Evolutionary conservation across 352 stramenopile genomes (phyloP).

Genomic region (Phytophthora syringae): DNA sequence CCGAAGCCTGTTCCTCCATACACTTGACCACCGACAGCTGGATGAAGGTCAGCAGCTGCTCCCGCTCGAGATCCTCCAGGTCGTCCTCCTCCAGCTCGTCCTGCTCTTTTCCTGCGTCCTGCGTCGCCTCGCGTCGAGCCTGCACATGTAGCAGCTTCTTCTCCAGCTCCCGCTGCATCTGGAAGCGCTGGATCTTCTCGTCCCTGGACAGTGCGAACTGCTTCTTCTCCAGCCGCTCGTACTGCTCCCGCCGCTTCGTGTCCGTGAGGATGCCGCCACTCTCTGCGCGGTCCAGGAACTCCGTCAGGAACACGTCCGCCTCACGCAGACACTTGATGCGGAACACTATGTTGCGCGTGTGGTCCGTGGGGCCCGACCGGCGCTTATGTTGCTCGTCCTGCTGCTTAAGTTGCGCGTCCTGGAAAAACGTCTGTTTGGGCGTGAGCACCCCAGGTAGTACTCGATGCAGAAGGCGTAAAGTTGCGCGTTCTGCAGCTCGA

Average conservation of each 20-base stretch:
- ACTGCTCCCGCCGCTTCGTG: conserved; percentile 77
- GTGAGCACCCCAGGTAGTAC: conserved; percentile 82
- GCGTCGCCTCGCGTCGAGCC: conserved; percentile 46
- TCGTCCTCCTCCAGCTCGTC: conserved; percentile 56
- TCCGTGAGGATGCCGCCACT: conserved; percentile 62
- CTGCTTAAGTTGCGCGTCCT: not conserved
- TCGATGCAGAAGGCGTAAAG: conserved; percentile 85
- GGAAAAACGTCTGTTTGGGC: conserved; percentile 80
- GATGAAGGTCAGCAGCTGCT: conserved; percentile 85
- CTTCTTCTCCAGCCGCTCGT: conserved; percentile 76
- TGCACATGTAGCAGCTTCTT: conserved; percentile 68
- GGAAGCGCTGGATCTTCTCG: conserved; percentile 85
- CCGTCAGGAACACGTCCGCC: conserved; percentile 76
- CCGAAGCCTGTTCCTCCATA: conserved; percentile 77
- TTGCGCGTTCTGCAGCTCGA: conserved; percentile 83
- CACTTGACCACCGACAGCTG: conserved; percentile 76
- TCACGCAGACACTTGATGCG: conserved; percentile 75
- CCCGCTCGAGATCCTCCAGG: conserved; percentile 76
- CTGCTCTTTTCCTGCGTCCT: conserved; percentile 11
- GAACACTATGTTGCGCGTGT: conserved; percentile 67
- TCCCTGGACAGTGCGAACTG: conserved; percentile 72
- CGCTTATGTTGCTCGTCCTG: conserved; percentile 17
- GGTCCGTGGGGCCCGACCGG: conserved; percentile 36
- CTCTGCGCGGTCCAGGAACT: conserved; percentile 80
- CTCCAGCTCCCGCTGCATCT: conserved; percentile 79